These are phyloP conservation scores for Ceratonia siliqua DNA, from an alignment of 306 rosid species.

Conservation along the genomic window DNA sequence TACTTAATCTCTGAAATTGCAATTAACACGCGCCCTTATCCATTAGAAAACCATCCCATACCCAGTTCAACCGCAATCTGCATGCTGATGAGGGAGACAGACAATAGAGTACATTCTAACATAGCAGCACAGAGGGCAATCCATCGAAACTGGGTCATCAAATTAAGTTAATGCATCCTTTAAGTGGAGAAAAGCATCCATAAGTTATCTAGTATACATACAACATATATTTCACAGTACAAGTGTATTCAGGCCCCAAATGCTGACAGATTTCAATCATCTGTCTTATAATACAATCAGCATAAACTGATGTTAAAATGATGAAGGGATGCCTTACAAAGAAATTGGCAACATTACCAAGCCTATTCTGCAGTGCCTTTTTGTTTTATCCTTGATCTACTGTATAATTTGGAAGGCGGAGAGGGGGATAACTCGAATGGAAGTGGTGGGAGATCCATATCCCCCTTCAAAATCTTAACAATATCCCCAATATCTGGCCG, in stretches of 20 bases:
- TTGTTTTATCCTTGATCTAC: constrained; percentile 75
- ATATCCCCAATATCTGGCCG: constrained; percentile 86
- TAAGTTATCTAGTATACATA: constrained; percentile 39
- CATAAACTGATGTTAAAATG: constrained; percentile 33
- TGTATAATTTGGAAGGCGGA: constrained; percentile 80
- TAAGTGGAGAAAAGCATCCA: constrained; percentile 28
- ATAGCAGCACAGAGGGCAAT: background rate
- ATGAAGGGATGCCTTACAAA: constrained; percentile 14
- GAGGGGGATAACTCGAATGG: constrained; percentile 94
- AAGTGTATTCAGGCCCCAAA: constrained; percentile 14
- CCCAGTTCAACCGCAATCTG: constrained; percentile 18
- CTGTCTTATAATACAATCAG: constrained; percentile 30
- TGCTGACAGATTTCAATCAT: constrained; percentile 19
- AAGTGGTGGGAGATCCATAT: constrained; percentile 78
- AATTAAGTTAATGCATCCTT: constrained; percentile 32
- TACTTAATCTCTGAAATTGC: background rate
- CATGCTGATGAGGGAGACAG: background rate
- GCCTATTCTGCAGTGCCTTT: constrained; percentile 54
- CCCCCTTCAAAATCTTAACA: constrained; percentile 84
- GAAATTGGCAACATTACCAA: constrained; percentile 31
- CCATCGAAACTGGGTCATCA: constrained; percentile 29
- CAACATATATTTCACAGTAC: constrained; percentile 34
- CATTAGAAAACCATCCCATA: constrained; percentile 6
- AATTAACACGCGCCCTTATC: background rate
- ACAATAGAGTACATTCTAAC: background rate